These are phyloP conservation scores for Sporothrix dimorphospora DNA, from an alignment of 2,329 filamentous ascomycete species.

Conservation along the genomic window DNA sequence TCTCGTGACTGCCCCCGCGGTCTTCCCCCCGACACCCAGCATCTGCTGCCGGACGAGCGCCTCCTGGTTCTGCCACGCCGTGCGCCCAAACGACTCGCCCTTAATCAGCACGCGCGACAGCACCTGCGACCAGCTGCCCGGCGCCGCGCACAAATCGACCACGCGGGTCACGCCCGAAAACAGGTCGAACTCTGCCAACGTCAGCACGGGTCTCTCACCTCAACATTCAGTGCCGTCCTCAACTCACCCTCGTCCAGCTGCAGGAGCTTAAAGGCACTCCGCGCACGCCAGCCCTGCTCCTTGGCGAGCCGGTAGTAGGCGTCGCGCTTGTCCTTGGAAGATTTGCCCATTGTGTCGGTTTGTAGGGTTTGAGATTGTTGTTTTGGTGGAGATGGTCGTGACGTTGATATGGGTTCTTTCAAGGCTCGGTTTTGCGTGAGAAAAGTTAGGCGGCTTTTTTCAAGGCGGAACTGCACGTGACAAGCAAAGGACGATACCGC, in stretches of 20 bases:
- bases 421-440: not conserved
- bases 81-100: conserved; percentile 84
- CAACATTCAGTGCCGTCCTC: not conserved
- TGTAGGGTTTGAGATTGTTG: not conserved
- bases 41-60: conserved; percentile 65
- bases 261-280: conserved; percentile 94
- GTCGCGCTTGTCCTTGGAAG: conserved; percentile 97
- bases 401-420: not conserved
- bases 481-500: not conserved
- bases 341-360: conserved; percentile 73
- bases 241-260: conserved; percentile 79
- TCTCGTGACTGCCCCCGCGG: not conserved
- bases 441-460: conserved; percentile 19
- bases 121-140: conserved; percentile 96
- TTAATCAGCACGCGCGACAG: conserved; percentile 91
- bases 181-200: conserved; percentile 78
- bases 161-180: conserved; percentile 89
- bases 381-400: not conserved
- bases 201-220: not conserved
- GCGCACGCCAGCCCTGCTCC: conserved; percentile 96
- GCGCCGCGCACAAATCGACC: conserved; percentile 93
- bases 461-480: not conserved
- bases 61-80: conserved; percentile 85
- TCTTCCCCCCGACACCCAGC: conserved; percentile 49
- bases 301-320: conserved; percentile 97